Percentiles rank a stretch among this genome's conserved stretches.
Conservation (phyloP, 192 early-diverging fungal species). For the Backusella circina region DNA sequence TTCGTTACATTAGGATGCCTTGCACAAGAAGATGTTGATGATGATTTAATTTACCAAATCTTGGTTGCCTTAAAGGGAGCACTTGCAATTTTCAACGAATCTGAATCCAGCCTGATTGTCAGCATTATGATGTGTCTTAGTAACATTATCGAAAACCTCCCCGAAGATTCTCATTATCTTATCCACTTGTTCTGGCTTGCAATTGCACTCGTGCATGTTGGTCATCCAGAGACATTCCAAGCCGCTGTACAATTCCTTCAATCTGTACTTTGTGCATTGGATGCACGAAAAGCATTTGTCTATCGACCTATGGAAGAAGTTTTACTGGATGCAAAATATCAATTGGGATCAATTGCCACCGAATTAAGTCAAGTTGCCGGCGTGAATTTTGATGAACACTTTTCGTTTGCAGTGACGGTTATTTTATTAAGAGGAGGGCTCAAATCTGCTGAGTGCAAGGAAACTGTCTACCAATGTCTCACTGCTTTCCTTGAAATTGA, state of each 20-base stretch:
- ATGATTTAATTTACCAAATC: conserved; percentile 88
- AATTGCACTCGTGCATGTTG: conserved; percentile 79
- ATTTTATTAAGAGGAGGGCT: conserved; percentile 82
- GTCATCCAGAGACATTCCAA: conserved; percentile 69
- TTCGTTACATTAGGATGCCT: conserved; percentile 87
- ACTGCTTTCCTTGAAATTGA: conserved; percentile 68
- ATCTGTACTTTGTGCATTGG: conserved; percentile 69
- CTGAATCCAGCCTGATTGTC: conserved; percentile 71
- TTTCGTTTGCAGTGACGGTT: conserved; percentile 79
- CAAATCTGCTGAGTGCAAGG: conserved; percentile 66
- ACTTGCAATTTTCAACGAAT: conserved; percentile 79
- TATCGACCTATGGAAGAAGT: conserved; percentile 58
- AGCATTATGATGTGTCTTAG: conserved; percentile 85
- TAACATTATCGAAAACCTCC: conserved; percentile 77
- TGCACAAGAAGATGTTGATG: conserved; percentile 83
- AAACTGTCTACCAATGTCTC: conserved; percentile 63
- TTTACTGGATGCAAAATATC: conserved; percentile 61
- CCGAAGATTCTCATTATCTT: conserved; percentile 73
- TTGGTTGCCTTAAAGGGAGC: conserved; percentile 86
- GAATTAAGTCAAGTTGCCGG: conserved; percentile 68
- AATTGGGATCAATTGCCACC: conserved; percentile 62
- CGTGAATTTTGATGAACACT: conserved; percentile 79
- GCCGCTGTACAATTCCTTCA: conserved; percentile 63
- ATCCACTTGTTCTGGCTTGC: conserved; percentile 88
- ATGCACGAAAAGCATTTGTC: conserved; percentile 58